Conservation (phyloP, 2,329 filamentous ascomycete genomes). For the Epichloe hybrida region DNA sequence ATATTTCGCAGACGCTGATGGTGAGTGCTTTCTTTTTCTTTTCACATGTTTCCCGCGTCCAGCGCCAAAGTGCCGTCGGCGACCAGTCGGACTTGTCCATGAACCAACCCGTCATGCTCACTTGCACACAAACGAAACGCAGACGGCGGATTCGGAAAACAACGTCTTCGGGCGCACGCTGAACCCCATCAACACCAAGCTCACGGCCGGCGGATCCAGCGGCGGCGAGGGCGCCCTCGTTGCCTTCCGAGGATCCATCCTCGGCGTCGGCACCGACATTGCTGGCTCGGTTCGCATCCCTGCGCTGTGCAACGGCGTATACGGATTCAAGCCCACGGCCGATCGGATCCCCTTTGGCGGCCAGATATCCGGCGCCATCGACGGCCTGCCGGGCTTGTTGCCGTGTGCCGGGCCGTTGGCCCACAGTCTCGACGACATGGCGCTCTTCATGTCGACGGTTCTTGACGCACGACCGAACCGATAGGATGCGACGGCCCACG, state of each 20-base stretch:
- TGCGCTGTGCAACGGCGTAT: slow-evolving; percentile 41
- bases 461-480: slow-evolving; percentile 27
- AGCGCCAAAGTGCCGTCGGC: neutral
- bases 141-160: slow-evolving; percentile 26
- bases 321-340: slow-evolving; percentile 40
- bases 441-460: slow-evolving; percentile 21
- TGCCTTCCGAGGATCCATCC: slow-evolving; percentile 11
- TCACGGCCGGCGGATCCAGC: slow-evolving; percentile 13
- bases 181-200: slow-evolving; percentile 20
- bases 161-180: slow-evolving; percentile 15
- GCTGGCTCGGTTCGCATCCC: slow-evolving; percentile 36
- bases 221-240: slow-evolving; percentile 14
- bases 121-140: too few species aligned
- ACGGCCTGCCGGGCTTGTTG: slow-evolving; percentile 10
- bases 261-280: slow-evolving; percentile 15
- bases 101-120: too few species aligned
- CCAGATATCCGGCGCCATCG: slow-evolving; percentile 10
- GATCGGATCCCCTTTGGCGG: slow-evolving; percentile 36
- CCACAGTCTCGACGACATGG: slow-evolving; percentile 19
- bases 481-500: slow-evolving; percentile 27
- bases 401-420: slow-evolving; percentile 30
- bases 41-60: neutral
- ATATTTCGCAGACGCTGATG: slow-evolving; percentile 48
- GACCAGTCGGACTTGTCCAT: too few species aligned
- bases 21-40: slow-evolving; percentile 15